Base-by-base conservation (phyloP, 768 basidiomycete genomes). In the Pleurotus citrinopileatus region DNA sequence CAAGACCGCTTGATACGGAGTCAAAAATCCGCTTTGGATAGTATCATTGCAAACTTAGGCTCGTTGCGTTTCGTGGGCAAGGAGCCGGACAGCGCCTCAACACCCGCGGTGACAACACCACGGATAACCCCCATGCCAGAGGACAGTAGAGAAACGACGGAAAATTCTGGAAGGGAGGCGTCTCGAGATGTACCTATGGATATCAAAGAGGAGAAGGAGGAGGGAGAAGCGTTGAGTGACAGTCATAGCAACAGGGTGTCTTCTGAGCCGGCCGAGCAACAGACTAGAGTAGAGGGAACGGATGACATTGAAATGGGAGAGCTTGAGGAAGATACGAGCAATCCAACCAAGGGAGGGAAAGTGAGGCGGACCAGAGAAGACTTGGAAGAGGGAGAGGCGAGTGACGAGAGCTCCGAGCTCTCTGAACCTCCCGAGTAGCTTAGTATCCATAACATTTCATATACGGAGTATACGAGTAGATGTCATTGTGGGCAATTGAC, bases 231-330 rank as follows among this genome's bases (percentile, higher is more conserved):
- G 56, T 29, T 25, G 54, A 13, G 55, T 47, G 22, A 69, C 68
- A 29, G 28, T 19, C 38, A 19, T 2, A 40, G 13, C n/a, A 51
- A 36, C 4, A 38, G 28, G 48, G 34, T 51, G 7, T 17, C 13
- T 25, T 51, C 48, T 23, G 34, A 51, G 1, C 48, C 28, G 4
- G 28, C 29, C 15, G 48, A 51, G 6, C n/a, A 20, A 2, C 45
- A 47, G 26, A 4, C 10, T 3, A 25, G n/a, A 40, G 51, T 27
- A 37, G 44, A 51, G 10, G 69, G 43, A 59, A 67, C 83, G 25
- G 80, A 89, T 59, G 90, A 93, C 57, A 91, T 93, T 58, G 91
- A 93, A 68, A 93, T 93, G 91, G 91, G 91, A n/a, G 91, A 93
- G 64, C 80, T 93, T 2, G 85, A 89, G 56, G 91, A 93, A 63